Conservation (phyloP, 176 grass and related monocot genomes). For the Lolium perenne region DNA sequence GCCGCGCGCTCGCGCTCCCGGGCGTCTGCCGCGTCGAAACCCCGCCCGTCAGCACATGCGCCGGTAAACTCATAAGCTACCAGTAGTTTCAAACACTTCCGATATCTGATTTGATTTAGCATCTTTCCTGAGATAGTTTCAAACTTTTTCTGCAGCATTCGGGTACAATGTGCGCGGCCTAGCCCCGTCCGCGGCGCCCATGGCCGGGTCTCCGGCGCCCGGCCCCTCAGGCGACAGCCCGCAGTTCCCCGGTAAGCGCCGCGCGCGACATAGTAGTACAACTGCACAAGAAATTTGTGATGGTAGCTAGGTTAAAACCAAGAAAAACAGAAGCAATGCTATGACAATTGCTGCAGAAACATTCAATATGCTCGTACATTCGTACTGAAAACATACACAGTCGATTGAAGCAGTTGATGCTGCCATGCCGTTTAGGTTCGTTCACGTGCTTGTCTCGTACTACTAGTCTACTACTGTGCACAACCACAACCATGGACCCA, state of each 20-base stretch:
- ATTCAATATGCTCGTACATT: neutral
- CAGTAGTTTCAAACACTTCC: no score
- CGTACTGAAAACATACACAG: neutral
- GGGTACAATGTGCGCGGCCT: slow-evolving; percentile 52
- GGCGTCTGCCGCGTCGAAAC: slow-evolving; percentile 72
- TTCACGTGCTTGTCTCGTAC: neutral
- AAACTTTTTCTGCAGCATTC: slow-evolving; percentile 37
- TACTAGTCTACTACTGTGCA: neutral
- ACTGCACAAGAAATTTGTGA: neutral
- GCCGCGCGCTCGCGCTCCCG: slow-evolving; percentile 70
- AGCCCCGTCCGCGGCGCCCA: slow-evolving; percentile 44
- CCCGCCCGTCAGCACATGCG: slow-evolving; percentile 66
- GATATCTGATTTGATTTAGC: no score
- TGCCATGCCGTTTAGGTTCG: neutral
- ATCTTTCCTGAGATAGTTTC: no score
- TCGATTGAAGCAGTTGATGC: neutral
- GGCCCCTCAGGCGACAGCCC: slow-evolving; percentile 42
- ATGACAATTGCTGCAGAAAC: no score
- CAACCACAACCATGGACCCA: neutral
- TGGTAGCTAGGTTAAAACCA: neutral
- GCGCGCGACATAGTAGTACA: no score
- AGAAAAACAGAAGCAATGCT: neutral
- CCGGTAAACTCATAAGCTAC: neutral
- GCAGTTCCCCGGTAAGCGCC: slow-evolving; percentile 55
- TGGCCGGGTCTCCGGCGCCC: neutral